These are phyloP conservation scores for Harringtonia lauricola DNA, from an alignment of 2,329 filamentous ascomycete genomes.

Conservation along the genomic window DNA sequence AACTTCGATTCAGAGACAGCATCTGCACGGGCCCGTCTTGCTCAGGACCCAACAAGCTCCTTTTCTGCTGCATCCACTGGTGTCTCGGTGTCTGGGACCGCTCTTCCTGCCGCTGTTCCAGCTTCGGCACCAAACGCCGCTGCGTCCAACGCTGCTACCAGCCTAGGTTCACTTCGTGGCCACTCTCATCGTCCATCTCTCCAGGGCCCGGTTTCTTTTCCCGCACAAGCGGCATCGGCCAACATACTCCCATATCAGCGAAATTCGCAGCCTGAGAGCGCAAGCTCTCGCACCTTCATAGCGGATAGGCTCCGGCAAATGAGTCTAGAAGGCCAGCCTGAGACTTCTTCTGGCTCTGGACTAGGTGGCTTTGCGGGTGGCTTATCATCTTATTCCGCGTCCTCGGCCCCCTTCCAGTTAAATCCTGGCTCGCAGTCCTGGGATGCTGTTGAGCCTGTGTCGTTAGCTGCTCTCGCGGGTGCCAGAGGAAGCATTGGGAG, in stretches of 20 bases:
- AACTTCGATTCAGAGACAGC: conserved; percentile 5
- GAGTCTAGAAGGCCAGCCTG: not conserved
- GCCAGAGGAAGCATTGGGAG: conserved; percentile 18
- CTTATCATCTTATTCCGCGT: not conserved
- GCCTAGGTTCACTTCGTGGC: conserved; percentile 28
- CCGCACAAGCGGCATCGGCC: conserved; percentile 2
- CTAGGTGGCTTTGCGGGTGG: not conserved
- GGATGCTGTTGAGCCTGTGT: conserved; percentile 13
- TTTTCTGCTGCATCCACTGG: conserved; percentile 1
- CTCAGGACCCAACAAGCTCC: not conserved
- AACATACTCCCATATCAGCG: conserved; percentile 3
- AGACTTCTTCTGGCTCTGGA: not conserved
- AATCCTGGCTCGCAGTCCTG: conserved; percentile 37
- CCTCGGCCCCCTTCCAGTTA: conserved; percentile 25
- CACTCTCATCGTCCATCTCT: conserved; percentile 35
- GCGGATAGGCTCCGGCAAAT: conserved; percentile 3
- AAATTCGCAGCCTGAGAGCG: conserved; percentile 4
- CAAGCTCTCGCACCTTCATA: not conserved
- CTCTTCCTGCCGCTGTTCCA: not conserved
- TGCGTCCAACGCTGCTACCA: not conserved
- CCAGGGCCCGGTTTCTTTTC: conserved; percentile 14
- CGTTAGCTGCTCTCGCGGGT: not conserved
- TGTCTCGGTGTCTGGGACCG: conserved; percentile 1
- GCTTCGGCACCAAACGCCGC: not conserved
- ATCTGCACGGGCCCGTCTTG: not conserved